Conservation (phyloP, 78 protist species). For the Dictyostelium citrinum region DNA sequence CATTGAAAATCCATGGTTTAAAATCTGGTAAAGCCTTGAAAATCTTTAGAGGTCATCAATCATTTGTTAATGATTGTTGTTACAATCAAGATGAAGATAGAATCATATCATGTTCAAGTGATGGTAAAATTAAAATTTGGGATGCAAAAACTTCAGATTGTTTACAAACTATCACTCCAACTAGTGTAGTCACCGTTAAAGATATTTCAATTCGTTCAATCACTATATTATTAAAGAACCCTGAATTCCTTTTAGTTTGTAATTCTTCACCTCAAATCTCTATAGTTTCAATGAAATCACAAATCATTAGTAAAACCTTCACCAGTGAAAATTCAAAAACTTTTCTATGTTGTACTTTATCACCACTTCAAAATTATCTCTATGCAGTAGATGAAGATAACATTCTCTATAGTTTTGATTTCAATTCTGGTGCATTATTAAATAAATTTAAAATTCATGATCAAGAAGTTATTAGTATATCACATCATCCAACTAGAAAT, state of each 20-base stretch:
- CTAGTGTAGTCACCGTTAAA: background rate
- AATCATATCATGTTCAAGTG: slow-evolving; percentile 74
- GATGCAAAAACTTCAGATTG: slow-evolving; percentile 86
- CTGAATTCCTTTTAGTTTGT: slow-evolving; percentile 82
- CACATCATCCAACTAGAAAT: slow-evolving; percentile 83
- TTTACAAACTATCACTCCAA: slow-evolving; percentile 40
- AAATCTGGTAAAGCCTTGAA: slow-evolving; percentile 87
- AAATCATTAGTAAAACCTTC: slow-evolving; percentile 4
- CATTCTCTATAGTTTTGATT: slow-evolving; percentile 60
- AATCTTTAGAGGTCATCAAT: slow-evolving; percentile 88
- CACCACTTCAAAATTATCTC: slow-evolving; percentile 81
- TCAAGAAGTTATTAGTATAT: slow-evolving; percentile 64
- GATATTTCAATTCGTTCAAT: slow-evolving; percentile 57
- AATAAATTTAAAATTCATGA: slow-evolving; percentile 9
- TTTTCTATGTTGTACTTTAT: slow-evolving; percentile 54
- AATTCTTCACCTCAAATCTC: slow-evolving; percentile 37
- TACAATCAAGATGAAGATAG: slow-evolving; percentile 41
- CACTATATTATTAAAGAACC: background rate
- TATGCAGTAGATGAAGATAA: slow-evolving; percentile 81
- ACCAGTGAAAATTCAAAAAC: slow-evolving; percentile 4
- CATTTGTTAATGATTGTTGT: slow-evolving; percentile 77
- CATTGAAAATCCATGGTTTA: slow-evolving; percentile 88
- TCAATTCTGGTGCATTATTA: slow-evolving; percentile 24
- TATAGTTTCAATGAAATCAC: slow-evolving; percentile 34
- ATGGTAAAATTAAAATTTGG: slow-evolving; percentile 89